Base-by-base conservation (phyloP, 2,329 filamentous ascomycete species). In the Drechslerella coelobrocha region DNA sequence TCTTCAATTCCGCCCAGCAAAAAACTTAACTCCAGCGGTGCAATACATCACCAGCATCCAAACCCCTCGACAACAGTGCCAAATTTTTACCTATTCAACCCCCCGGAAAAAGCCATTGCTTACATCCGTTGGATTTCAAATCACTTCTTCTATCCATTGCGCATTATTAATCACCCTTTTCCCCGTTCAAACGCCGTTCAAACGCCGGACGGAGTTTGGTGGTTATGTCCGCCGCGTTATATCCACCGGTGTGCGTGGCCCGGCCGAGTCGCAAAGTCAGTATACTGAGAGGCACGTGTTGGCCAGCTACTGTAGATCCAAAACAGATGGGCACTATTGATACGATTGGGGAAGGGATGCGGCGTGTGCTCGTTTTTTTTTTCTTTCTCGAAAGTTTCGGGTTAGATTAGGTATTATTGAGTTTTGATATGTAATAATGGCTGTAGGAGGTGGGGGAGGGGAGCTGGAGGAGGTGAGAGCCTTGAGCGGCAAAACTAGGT, bases 161-260 rank as follows among this genome's bases (percentile, higher is more conserved):
- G 17, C 41, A 21, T 19, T 21, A 45, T 45, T 23, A 6, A 21
- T 19, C 41, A 45, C 14, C 19, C 39, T n/a, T 55, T 31, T 17
- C 43, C 59, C 53, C 41, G 27, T 60, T 50, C 24, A 31, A 50
- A 34, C 41, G n/a, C 47, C 34, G 29, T 39, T 26, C 37, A 26
- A 55, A 39, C 17, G 60, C 39, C 26, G 37, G 17, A 12, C 66
- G 66, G 66, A 55, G 59, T 59, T 71, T 71, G 66, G 39, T 9
- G 26, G 43, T 63, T 71, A 71, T 63, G 24, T 71, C 66, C 66
- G 66, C 47, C 8, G 47, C 21, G 41, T 51, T 27, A 51, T 60
- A 17, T 71, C 66, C 66, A 61, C n/a, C n/a, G n/a, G n/a, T n/a
- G n/a, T n/a, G n/a, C n/a, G n/a, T n/a, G n/a, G n/a, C n/a, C n/a